Evolutionary conservation across 305 asterid species (phyloP).

Genomic region (Coffea humblotiana): DNA sequence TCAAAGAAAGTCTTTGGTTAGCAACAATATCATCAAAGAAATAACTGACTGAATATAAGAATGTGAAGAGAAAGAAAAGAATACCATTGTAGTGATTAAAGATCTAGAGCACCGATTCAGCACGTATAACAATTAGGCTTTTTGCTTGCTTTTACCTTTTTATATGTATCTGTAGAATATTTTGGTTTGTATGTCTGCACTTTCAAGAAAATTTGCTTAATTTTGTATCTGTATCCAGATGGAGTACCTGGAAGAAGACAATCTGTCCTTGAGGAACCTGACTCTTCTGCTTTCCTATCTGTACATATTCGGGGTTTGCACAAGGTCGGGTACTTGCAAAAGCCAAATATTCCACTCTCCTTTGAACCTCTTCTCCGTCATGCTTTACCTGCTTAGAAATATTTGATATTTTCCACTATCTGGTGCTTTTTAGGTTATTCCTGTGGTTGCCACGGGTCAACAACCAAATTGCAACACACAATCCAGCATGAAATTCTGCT

Average conservation of each 20-base stretch:
- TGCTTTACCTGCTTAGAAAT: background rate
- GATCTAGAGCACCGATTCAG: background rate
- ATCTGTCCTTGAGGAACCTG: slow-evolving; percentile 77
- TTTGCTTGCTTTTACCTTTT: background rate
- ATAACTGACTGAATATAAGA: background rate
- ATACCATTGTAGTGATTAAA: background rate
- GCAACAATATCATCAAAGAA: background rate
- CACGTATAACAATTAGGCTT: background rate
- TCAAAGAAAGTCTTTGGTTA: background rate
- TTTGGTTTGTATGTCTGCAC: background rate
- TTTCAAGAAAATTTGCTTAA: background rate
- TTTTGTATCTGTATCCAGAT: slow-evolving; percentile 56
- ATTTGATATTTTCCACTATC: background rate
- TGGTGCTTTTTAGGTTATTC: background rate
- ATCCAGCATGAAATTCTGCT: background rate
- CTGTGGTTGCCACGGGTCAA: background rate
- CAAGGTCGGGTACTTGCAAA: slow-evolving; percentile 46
- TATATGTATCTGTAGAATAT: background rate
- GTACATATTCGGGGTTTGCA: slow-evolving; percentile 79
- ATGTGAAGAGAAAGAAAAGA: background rate
- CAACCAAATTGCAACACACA: background rate
- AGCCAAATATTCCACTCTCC: background rate
- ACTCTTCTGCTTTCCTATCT: slow-evolving; percentile 77
- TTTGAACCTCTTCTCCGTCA: slow-evolving; percentile 1
- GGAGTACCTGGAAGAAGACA: slow-evolving; percentile 84